phyloP scores from a whole-genome alignment of 768 basidiomycete species.

The Trametes coccinea region DNA sequence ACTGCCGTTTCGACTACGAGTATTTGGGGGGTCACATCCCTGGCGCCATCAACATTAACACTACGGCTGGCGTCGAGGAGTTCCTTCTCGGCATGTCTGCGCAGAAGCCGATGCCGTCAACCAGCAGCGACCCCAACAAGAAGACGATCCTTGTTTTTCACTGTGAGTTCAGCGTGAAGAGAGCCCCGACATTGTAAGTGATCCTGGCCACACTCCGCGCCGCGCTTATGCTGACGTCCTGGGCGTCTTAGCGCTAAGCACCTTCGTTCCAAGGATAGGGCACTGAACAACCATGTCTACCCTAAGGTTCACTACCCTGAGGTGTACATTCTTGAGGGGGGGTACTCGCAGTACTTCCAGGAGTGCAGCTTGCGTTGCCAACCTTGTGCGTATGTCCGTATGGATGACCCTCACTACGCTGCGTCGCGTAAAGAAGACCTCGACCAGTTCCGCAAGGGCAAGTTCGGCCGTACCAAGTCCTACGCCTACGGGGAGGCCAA shows the following conservation, averaged over 20 bases:
- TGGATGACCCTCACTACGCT: conserved; percentile 91
- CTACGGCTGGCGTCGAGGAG: conserved; percentile 74
- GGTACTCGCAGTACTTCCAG: conserved; percentile 88
- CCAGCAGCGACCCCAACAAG: conserved; percentile 69
- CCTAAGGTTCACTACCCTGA: conserved; percentile 95
- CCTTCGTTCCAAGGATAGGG: conserved; percentile 86
- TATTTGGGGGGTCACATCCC: conserved; percentile 91
- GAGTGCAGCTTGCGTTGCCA: conserved; percentile 69
- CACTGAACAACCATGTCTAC: conserved; percentile 84
- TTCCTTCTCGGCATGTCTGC: conserved; percentile 63
- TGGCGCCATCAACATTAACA: conserved; percentile 91
- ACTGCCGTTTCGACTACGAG: conserved; percentile 98
- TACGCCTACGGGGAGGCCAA: conserved; percentile 87
- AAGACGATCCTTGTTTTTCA: conserved; percentile 95
- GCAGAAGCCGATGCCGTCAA: conserved; percentile 62
- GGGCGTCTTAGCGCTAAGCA: conserved; percentile 75
- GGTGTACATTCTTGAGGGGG: conserved; percentile 95
- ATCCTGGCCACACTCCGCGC: background rate
- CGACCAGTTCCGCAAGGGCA: conserved; percentile 87
- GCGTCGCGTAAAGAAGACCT: conserved; percentile 81
- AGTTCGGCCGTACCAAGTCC: conserved; percentile 87
- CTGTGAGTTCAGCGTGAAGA: conserved; percentile 95
- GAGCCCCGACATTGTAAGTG: conserved; percentile 93
- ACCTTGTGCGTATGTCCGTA: conserved; percentile 81
- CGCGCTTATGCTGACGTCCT: background rate